These are phyloP conservation scores for Scorias spongiosa DNA, from an alignment of 2,329 filamentous ascomycete genomes.

Conservation along the genomic window DNA sequence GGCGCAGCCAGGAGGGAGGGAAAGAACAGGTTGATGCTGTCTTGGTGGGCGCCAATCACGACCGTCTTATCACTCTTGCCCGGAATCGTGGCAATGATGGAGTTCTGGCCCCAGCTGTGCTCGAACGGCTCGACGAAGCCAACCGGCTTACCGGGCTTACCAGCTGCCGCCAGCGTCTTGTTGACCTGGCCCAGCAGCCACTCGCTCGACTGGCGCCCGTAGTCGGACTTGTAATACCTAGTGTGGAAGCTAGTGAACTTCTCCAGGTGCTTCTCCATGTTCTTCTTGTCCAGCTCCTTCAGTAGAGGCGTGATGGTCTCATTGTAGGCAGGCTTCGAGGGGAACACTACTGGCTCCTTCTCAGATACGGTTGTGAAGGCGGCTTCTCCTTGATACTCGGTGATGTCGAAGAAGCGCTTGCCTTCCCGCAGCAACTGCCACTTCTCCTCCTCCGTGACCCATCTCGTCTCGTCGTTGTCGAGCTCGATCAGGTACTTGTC, in stretches of 20 bases:
- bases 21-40: constrained; percentile 86
- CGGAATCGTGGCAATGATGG: constrained; percentile 81
- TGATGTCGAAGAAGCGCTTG: constrained; percentile 88
- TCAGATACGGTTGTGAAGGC: constrained; percentile 8
- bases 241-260: constrained; percentile 68
- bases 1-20: constrained; percentile 73
- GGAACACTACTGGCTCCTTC: constrained; percentile 45
- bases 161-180: constrained; percentile 53
- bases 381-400: constrained; percentile 43
- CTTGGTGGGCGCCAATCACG: constrained; percentile 70
- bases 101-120: constrained; percentile 80
- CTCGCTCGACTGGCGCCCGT: constrained; percentile 68
- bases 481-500: constrained; percentile 68
- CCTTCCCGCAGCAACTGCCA: constrained; percentile 75
- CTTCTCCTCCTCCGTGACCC: constrained; percentile 90
- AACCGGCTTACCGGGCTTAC: constrained; percentile 30
- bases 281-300: constrained; percentile 53
- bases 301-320: constrained; percentile 53
- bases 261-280: constrained; percentile 65
- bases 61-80: constrained; percentile 72
- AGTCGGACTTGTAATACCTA: constrained; percentile 65
- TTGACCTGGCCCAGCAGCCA: constrained; percentile 72
- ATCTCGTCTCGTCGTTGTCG: constrained; percentile 64
- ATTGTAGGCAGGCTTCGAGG: constrained; percentile 49
- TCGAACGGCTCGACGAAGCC: constrained; percentile 59